Evolutionary conservation across 2,329 filamentous ascomycete genomes (phyloP), one percentile per base, ranked within the genome.

Genomic region (Ustilaginoidea virens): DNA sequence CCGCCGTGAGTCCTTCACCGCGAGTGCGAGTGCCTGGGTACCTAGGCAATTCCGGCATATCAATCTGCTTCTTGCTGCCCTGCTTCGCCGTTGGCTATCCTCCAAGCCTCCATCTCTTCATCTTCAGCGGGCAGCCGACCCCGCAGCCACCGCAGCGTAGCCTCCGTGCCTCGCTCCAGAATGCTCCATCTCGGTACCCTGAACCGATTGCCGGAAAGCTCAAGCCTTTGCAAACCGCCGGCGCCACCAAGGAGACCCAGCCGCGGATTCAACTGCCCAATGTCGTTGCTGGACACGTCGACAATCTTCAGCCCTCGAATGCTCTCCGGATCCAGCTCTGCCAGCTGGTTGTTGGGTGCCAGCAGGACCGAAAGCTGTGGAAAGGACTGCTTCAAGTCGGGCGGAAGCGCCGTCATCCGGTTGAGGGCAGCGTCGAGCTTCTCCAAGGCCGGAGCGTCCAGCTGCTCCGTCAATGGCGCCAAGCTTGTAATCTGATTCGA

Each of bases 161-260:
- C 78, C 42, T 92, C 83, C 0, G 86, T 94, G 1, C 87, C 87
- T 36, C 83, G 80, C 35, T 87, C 80, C 27, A 96, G 56, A 5
- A 93, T 68, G 37, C 79, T 80, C 58, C 79, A 86, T 32, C 80
- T 72, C 1, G 87, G 87, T 18, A 94, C 83, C 18, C 82, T 67
- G 55, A 96, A 96, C 18, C 74, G 66, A 48, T 96, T 96, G 0
- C 85, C 85, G 17, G 69, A 70, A 4, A 93, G 78, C 27, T 92
- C 78, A 7, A 94, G 58, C 30, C 68, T 52, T 62, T 79, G 58
- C 55, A 71, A 37, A 42, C 73, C 56, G 2, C 63, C 61, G 4
- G 50, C 61, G 2, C 74, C 76, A 15, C 76, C 74, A 0, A 92
- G 60, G 9, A 92, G 58, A 1, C 87, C 87, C 8, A 96, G 64